Percentiles rank a stretch among this genome's conserved stretches.
Conservation (phyloP, 345 rosid genomes). For the Syzygium aromaticum region DNA sequence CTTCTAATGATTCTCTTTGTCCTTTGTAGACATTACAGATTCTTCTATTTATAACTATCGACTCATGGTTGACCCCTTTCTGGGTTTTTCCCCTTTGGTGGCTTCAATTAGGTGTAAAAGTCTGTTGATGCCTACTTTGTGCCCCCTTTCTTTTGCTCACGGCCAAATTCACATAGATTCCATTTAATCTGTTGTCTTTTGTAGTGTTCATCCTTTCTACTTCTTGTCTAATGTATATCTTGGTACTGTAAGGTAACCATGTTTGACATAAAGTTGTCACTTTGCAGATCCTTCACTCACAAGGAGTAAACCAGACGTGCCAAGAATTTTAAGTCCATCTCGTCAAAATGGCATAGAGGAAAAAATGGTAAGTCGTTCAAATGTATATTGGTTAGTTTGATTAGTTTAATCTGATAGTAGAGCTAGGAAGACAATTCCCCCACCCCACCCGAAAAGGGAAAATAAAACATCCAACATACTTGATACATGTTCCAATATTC, state of each 20-base stretch:
- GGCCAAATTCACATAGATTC: background rate
- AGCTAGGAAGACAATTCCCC: background rate
- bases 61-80: background rate
- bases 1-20: background rate
- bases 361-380: slow-evolving; percentile 29
- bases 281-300: slow-evolving; percentile 45
- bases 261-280: background rate
- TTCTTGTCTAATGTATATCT: background rate
- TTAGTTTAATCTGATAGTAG: background rate
- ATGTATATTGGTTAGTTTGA: background rate
- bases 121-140: background rate
- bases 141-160: background rate
- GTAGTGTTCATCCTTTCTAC: background rate
- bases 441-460: background rate
- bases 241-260: background rate
- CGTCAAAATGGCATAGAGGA: slow-evolving; percentile 50
- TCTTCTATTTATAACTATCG: background rate
- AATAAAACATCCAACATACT: background rate
- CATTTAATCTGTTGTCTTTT: background rate
- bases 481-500: background rate
- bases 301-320: slow-evolving; percentile 62
- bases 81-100: background rate
- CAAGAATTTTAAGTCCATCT: slow-evolving; percentile 33
- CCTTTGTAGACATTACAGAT: background rate
- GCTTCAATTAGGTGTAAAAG: background rate